Evolutionary conservation across 83 land plant genomes (phyloP).

Genomic region (Diphasiastrum complanatum): DNA sequence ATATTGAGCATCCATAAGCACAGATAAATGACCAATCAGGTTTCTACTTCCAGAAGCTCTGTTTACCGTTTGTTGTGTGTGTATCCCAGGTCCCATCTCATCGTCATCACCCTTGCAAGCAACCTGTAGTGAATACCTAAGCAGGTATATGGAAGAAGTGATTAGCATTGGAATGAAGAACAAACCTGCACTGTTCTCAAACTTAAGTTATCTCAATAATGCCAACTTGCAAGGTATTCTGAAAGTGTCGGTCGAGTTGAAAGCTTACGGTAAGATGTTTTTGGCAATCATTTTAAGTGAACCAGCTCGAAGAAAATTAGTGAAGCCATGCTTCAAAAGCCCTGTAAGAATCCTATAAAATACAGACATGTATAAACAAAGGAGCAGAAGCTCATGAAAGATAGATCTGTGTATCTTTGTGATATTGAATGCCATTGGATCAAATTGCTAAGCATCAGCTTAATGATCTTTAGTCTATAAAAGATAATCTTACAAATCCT

Average conservation of each 20-base stretch:
- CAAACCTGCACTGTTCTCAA: no score
- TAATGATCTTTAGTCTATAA: background rate
- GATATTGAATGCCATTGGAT: background rate
- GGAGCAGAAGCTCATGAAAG: background rate
- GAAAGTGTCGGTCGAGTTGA: background rate
- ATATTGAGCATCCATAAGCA: background rate
- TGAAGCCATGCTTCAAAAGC: conserved; percentile 31
- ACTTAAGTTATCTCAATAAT: background rate
- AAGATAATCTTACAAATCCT: background rate
- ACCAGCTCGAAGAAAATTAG: conserved; percentile 30
- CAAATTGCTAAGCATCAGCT: background rate
- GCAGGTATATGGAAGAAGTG: background rate
- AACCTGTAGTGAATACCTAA: background rate
- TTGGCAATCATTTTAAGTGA: conserved; percentile 21
- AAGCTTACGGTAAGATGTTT: conserved; percentile 28
- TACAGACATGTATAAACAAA: conserved; percentile 5
- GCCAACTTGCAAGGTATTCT: background rate
- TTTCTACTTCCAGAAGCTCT: conserved; percentile 15
- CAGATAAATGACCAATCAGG: conserved; percentile 1
- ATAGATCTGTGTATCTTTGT: background rate
- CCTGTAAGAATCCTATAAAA: conserved; percentile 37
- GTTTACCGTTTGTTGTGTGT: background rate
- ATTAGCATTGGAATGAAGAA: background rate
- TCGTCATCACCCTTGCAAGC: no score
- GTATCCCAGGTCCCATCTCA: no score